phyloP scores from a whole-genome alignment of 176 grass and related monocot genomes.

The Secale cereale region DNA sequence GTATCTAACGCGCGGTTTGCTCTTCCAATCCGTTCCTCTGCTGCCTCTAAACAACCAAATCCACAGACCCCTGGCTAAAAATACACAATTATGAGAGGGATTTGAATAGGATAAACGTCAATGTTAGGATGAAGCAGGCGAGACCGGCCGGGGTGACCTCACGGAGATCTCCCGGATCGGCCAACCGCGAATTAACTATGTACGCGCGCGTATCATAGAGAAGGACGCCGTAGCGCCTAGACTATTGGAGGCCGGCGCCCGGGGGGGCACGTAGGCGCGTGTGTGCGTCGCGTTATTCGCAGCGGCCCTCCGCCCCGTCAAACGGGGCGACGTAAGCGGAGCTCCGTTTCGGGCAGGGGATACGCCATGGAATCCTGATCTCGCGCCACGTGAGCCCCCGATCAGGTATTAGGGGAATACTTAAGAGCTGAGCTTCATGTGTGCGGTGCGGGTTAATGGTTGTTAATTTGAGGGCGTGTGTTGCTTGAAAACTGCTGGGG shows the following conservation, averaged over 20 bases:
- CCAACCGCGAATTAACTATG: slow-evolving; percentile 7
- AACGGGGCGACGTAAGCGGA: slow-evolving; percentile 35
- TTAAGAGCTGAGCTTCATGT: neutral
- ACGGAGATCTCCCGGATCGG: slow-evolving; percentile 35
- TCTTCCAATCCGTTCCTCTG: neutral
- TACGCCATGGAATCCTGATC: slow-evolving; percentile 13
- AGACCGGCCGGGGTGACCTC: slow-evolving; percentile 36
- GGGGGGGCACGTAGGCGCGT: slow-evolving; percentile 25
- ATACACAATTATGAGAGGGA: neutral
- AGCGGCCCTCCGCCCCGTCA: slow-evolving; percentile 27
- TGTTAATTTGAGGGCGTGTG: neutral
- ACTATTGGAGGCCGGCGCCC: neutral
- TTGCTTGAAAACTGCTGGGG: neutral
- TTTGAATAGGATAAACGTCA: slow-evolving; percentile 36
- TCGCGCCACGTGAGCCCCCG: slow-evolving; percentile 9
- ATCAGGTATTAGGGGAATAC: neutral
- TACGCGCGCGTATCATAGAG: neutral
- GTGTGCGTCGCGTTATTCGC: slow-evolving; percentile 26
- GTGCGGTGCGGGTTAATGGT: neutral
- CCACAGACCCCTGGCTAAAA: neutral
- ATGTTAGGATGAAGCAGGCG: slow-evolving; percentile 52
- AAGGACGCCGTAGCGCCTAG: neutral
- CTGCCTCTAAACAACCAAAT: slow-evolving; percentile 2
- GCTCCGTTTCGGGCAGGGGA: slow-evolving; percentile 12
- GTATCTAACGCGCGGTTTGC: slow-evolving; percentile 11